These are phyloP conservation scores for Pseudocercospora musae DNA, from an alignment of 2,329 filamentous ascomycete genomes.

Conservation along the genomic window DNA sequence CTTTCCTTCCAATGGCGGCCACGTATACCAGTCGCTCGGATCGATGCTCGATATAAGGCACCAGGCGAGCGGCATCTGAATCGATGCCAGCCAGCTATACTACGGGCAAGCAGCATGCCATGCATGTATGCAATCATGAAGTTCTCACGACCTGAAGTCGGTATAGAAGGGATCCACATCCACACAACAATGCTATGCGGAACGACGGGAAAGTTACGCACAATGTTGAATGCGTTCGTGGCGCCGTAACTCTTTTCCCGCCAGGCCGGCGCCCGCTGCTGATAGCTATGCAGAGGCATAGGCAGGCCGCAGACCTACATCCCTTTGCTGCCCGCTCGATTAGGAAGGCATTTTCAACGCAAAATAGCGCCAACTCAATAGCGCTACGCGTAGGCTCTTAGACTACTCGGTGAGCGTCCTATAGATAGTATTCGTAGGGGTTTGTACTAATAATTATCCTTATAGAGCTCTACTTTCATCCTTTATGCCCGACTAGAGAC, in stretches of 20 bases:
- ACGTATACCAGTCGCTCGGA: background rate
- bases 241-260: slow-evolving; percentile 9
- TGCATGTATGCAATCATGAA: slow-evolving; percentile 8
- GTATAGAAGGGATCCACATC: slow-evolving; percentile 4
- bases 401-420: no score
- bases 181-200: slow-evolving; percentile 1
- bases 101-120: background rate
- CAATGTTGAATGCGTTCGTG: background rate
- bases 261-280: background rate
- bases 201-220: background rate
- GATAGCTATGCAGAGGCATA: background rate
- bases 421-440: no score
- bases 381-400: no score
- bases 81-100: background rate
- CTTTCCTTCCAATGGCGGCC: background rate
- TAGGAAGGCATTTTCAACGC: no score
- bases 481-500: no score
- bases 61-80: background rate
- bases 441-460: no score
- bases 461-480: no score
- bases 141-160: slow-evolving; percentile 9
- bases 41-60: background rate
- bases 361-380: no score
- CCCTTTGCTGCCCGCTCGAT: no score
- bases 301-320: no score